These are phyloP conservation scores for Trametes villosa DNA, from an alignment of 768 basidiomycete genomes.

Conservation along the genomic window DNA sequence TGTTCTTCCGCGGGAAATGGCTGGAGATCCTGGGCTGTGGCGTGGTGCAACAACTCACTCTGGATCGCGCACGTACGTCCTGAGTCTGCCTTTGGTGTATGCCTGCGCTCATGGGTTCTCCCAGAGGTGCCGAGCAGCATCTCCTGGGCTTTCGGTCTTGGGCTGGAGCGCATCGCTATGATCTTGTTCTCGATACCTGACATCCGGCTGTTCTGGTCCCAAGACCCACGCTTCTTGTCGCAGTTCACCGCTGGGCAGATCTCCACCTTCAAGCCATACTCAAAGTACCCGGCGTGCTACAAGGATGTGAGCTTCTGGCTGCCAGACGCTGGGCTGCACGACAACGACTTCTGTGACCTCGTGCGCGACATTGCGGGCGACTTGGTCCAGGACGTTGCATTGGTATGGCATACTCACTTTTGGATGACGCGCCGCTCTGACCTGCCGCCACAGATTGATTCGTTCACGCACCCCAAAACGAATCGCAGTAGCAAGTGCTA, in stretches of 20 bases:
- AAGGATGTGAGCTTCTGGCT: conserved; percentile 98
- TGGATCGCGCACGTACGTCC: conserved; percentile 82
- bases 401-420: conserved; percentile 51
- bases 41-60: conserved; percentile 85
- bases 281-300: conserved; percentile 89
- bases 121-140: conserved; percentile 80
- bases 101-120: background rate
- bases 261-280: conserved; percentile 86
- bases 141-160: conserved; percentile 98
- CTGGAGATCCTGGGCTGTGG: conserved; percentile 95
- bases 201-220: conserved; percentile 97
- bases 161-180: conserved; percentile 97
- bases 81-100: background rate
- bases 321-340: conserved; percentile 65
- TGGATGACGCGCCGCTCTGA: conserved; percentile 2
- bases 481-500: conserved; percentile 81
- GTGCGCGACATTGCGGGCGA: conserved; percentile 94
- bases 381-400: conserved; percentile 85
- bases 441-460: conserved; percentile 71
- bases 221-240: conserved; percentile 81
- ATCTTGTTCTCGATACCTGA: conserved; percentile 96
- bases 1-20: conserved; percentile 96
- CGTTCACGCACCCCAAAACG: conserved; percentile 89
- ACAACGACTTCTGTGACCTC: conserved; percentile 96
- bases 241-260: conserved; percentile 85